A percentile compares a stretch with the other conserved stretches of the same genome.
These are phyloP conservation scores for Phaeomoniella chlamydospora DNA, from an alignment of 2,329 filamentous ascomycete species.

Conservation along the genomic window DNA sequence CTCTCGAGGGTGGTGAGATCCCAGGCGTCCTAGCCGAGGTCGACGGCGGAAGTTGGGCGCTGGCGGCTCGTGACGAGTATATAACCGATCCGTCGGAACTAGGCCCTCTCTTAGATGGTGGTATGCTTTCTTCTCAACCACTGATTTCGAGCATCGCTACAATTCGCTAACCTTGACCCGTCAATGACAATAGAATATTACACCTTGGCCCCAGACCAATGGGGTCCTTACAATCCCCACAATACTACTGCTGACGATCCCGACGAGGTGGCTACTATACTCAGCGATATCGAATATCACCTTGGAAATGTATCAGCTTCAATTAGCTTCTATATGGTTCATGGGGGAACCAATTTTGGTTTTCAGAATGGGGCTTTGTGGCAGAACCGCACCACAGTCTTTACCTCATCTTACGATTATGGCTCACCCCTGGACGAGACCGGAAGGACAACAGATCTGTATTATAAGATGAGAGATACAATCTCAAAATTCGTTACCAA, in stretches of 20 bases:
- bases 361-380: constrained; percentile 1
- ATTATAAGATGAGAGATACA: not conserved
- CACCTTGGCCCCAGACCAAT: constrained; percentile 27
- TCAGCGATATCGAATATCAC: constrained; percentile 13
- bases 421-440: constrained; percentile 1
- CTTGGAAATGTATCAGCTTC: constrained; percentile 10
- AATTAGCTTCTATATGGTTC: constrained; percentile 1
- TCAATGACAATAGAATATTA: constrained; percentile 42
- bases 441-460: not conserved
- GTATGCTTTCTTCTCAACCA: not conserved
- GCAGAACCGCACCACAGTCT: constrained; percentile 1
- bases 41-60: constrained; percentile 30
- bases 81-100: constrained; percentile 27
- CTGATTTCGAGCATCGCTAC: no score
- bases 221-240: constrained; percentile 25
- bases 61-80: constrained; percentile 26
- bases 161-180: no score
- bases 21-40: constrained; percentile 30
- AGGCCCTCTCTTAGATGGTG: constrained; percentile 27
- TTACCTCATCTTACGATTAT: constrained; percentile 1
- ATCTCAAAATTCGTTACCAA: not conserved
- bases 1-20: constrained; percentile 28
- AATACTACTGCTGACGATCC: constrained; percentile 12
- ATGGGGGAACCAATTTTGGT: constrained; percentile 1
- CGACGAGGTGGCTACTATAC: constrained; percentile 11